Base-by-base conservation (phyloP, 306 rosid species). In the Gillenia trifoliata region DNA sequence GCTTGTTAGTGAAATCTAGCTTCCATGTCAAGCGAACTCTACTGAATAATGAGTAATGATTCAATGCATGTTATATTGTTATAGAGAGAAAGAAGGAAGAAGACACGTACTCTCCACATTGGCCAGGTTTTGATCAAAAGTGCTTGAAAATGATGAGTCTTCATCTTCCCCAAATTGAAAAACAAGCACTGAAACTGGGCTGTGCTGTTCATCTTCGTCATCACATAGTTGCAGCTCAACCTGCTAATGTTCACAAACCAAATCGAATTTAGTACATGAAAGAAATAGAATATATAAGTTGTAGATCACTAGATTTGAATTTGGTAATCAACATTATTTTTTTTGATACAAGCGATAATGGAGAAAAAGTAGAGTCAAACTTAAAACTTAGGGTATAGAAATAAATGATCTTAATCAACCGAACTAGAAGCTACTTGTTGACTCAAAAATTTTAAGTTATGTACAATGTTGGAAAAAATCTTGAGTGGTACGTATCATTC, bases 171-270 rank as follows among this genome's bases (percentile, higher is more conserved):
- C 85, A 76, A 80, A 78, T 6, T 81, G 81, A 81, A 65, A 82
- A 75, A 70, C 61, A 10, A 91, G 86, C 75, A 91, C 92, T 19
- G 93, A 91, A 65, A 91, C 83, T 50, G 97, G 93, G 70, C 92
- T 91, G 22, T 83, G 74, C 47, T 84, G 86, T 40, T 87, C 93
- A 64, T 82, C 78, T 60, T 90, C 89, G 55, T 88, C 90, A 36
- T 85, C 79, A n/a, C 76, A 64, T 55, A 54, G 34, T 16, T 9
- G 38, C n/a, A 29, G 52, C 31, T 41, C 70, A 36, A 50, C 81
- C 86, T 89, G 81, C 56, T 25, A 64, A 26, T 16, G 55, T 75
- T 66, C 33, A 23, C 31, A 79, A 23, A 45, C 36, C 63, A 54
- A 47, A 34, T 70, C 29, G 47, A 31, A 80, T 68, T 26, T 11